A percentile compares a stretch with the other conserved stretches of the same genome.
phyloP scores from a whole-genome alignment of 306 rosid species.

The Ormosia semicastrata region DNA sequence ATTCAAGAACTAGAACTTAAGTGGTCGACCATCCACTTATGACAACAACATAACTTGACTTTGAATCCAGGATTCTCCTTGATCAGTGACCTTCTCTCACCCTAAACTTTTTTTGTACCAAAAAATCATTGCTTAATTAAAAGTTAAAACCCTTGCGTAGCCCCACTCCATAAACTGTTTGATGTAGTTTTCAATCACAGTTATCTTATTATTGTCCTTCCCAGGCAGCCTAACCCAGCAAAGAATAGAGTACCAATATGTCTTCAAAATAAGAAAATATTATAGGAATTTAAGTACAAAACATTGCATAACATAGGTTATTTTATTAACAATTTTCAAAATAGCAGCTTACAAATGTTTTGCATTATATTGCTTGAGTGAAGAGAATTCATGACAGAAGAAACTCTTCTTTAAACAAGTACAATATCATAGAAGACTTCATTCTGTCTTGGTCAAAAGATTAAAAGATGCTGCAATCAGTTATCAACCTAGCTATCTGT shows the following conservation, averaged over 20 bases:
- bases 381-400: not conserved
- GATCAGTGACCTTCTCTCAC: too few relatives aligned
- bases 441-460: constrained; percentile 13
- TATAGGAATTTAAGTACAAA: not conserved
- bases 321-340: not conserved
- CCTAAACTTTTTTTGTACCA: too few relatives aligned
- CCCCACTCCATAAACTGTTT: not conserved
- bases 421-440: constrained; percentile 1
- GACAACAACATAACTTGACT: too few relatives aligned
- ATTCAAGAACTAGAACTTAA: not conserved
- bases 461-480: not conserved
- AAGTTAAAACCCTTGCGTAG: not conserved
- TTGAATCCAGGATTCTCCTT: too few relatives aligned
- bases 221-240: not conserved
- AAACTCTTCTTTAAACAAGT: constrained; percentile 17
- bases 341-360: not conserved
- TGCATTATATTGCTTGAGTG: not conserved
- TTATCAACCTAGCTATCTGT: constrained; percentile 3
- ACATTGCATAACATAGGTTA: not conserved
- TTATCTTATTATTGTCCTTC: not conserved
- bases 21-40: too few relatives aligned
- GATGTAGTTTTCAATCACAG: not conserved
- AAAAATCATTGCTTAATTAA: not conserved
- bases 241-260: not conserved
- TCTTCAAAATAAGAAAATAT: not conserved